Base-by-base conservation (phyloP, 257 asterid species). In the Nicotiana attenuata region DNA sequence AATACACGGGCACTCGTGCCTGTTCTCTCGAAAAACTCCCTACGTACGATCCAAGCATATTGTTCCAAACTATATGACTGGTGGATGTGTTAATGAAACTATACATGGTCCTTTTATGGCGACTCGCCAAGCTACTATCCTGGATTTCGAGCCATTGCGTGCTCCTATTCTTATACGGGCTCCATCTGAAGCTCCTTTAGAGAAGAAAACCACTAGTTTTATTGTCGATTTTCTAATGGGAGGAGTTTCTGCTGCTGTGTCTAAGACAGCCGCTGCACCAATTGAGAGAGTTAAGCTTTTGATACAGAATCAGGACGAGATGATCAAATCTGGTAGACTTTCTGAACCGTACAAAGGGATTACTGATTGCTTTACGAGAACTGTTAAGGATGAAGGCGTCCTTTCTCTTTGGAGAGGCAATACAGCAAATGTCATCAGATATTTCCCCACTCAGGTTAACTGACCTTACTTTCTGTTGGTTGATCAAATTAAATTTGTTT, bases 221-320 rank as follows among this genome's bases (percentile, higher is more conserved):
- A 2, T 81, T 41, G 65, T 75, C 5, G 84, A 84, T 76, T 76
- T 84, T 81, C 68, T 84, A 57, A 84, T 84, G 87, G 87, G 84
- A 81, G 87, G 87, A 7, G 84, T 84, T 76, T 84, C 87, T 81
- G 87, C 84, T 79, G 83, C 86, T 14, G 84, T 77, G 53, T 38
- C 80, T 33, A 69, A 68, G 33, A 57, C 80, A 2, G 76, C 57
- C 56, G 82, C 81, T 64, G 87, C 82, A 0, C 85, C 81, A 20
- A 55, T 84, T 53, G 82, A 73, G 73, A 84, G 87, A 59, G 81
- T 81, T 33, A 84, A 84, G 65, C 82, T 84, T 20, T 52, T 76
- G 81, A 83, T 85, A 53, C 85, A 85, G 52, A 85, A 82, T 78
- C 88, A 85, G 80, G 88, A 83, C 1, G 88, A 82, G 80, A 78